Evolutionary conservation across 345 rosid genomes (phyloP), one percentile per base, ranked within the genome.

Genomic region (Eucalyptus microcorys): DNA sequence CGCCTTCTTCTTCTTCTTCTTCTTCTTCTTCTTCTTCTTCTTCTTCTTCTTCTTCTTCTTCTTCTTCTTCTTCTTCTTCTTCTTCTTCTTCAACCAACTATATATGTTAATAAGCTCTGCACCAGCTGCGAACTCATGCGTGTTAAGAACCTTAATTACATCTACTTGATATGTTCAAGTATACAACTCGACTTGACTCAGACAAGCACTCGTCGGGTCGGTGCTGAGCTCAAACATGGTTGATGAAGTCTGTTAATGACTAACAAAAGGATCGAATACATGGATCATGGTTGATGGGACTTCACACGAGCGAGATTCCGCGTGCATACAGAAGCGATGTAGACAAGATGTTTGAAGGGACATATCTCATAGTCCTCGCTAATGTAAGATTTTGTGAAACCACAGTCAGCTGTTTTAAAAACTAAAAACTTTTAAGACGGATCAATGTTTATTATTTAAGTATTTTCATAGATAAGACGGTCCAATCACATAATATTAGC

Each of bases 401-500:
- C 26, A 52, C 10, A 52, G 0, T 52, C 0, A 52, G 19, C 2
- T 52, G 0, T 52, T 52, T 52, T 21, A 52, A 52, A 52, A 52
- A 1, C 57, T 52, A 52, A 52, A 52, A 52, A 19, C 1, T 3
- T 52, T 52, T 3, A 52, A 52, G 57, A 52, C 5, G 26, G 21
- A 52, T 52, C 10, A 21, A 21, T 2, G 0, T 52, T 52, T 52
- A 52, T 52, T 52, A 52, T 52, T 21, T 52, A 19, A 52, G 57
- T 52, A 3, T 52, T 52, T 52, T 21, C 26, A 21, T 52, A 52
- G 26, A 52, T 52, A 64, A 64, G 76, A 4, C 10, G 1, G 76
- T 64, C 76, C 9, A 64, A 64, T 64, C 37, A 64, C 76, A 14
- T 64, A n/a, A 8, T 64, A 64, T 68, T 68, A 34, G 14, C 43